Evolutionary conservation across 1,139 yeast species (phyloP).

Genomic region (Suhomyces panamericanus): DNA sequence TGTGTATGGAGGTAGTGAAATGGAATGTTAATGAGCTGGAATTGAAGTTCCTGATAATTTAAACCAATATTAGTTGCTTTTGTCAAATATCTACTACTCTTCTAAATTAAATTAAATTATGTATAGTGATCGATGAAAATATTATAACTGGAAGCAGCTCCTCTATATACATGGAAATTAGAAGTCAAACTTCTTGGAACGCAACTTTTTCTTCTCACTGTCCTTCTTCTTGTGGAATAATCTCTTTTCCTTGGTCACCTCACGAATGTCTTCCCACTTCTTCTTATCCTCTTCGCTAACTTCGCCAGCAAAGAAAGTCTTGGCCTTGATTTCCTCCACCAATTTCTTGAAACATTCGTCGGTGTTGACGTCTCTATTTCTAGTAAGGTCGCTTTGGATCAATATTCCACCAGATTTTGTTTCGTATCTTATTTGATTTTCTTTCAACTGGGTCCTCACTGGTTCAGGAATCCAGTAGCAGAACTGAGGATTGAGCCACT

Average conservation of each 20-base stretch:
- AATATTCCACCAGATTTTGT: conserved; percentile 59
- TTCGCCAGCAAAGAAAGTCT: conserved; percentile 53
- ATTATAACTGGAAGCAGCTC: no score
- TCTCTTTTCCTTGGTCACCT: conserved; percentile 49
- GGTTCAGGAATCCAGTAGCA: conserved; percentile 65
- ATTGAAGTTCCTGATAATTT: no score
- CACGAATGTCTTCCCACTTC: conserved; percentile 57
- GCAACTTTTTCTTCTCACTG: conserved; percentile 54
- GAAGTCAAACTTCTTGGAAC: conserved; percentile 43
- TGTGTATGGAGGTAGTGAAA: no score
- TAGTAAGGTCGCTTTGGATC: conserved; percentile 59
- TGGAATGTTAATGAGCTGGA: no score
- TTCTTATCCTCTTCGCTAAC: conserved; percentile 46
- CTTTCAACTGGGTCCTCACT: conserved; percentile 45
- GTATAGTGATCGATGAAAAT: no score
- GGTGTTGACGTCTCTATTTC: conserved; percentile 61
- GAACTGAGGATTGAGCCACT: conserved; percentile 48
- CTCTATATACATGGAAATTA: neutral
- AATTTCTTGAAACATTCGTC: conserved; percentile 62
- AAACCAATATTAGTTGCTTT: no score
- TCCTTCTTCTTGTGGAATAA: conserved; percentile 51
- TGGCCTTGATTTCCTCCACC: conserved; percentile 49
- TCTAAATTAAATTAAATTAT: no score
- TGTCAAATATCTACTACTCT: no score
- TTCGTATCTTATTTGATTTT: conserved; percentile 50